Evolutionary conservation across 1,284 basidiomycete genomes (phyloP), one percentile per base, ranked within the genome.

Genomic region (Hemileia vastatrix): DNA sequence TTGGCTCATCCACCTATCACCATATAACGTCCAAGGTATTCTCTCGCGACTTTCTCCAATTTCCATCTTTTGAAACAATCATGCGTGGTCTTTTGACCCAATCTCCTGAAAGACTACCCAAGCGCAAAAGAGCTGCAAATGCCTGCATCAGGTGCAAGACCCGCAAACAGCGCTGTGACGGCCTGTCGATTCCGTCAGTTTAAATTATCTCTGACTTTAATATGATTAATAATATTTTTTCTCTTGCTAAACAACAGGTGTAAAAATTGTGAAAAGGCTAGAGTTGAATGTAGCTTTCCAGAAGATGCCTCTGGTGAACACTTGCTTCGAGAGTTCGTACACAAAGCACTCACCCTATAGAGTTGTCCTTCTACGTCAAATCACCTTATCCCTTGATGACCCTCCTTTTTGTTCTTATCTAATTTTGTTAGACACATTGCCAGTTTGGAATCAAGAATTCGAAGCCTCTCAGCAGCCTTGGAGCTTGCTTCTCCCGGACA

Each of bases 151-250:
- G 57, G 45, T 60, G 57, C 49, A 49, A 50, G 11, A 52, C 43
- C 23, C 50, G 51, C 18, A 60, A 60, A 45, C 57, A 60, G 43
- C 49, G 57, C 3, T 60, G 57, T 52, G 57, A 60, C 47, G 57
- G 57, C 19, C 50, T 60, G 23, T 44, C 36, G 23, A 33, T 52
- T 24, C 57, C 57, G 57, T 58, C 36, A 47, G 57, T 40, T 51
- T 2, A 15, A 49, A 19, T 40, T 21, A 11, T 21, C 18, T 8
- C 19, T 48, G 19, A 5, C 32, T 15, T 21, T 8, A n/a, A 45
- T 3, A n/a, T 45, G 2, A 4, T 8, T 45, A 21, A 45, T 8
- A 3, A n/a, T 18, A 18, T 21, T 18, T 45, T n/a, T 45, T 45
- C 9, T n/a, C 44, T 6, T 45, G 5, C 21, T 45, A 18, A 21